phyloP scores from a whole-genome alignment of 1,284 basidiomycete species.

The Trichosporon asahii region DNA sequence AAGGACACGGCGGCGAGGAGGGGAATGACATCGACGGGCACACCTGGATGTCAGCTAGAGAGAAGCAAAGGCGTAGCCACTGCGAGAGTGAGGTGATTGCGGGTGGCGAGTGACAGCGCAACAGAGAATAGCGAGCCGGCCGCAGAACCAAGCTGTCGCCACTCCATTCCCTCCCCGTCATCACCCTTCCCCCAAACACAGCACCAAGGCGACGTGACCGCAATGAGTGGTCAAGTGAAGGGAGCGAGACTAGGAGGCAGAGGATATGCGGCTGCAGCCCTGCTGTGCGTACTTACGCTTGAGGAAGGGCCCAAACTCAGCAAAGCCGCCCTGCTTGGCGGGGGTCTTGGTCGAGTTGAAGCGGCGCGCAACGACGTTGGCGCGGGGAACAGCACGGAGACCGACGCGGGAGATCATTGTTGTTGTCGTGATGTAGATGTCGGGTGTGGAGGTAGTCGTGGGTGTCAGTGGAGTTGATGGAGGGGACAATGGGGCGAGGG shows the following conservation, averaged over 20 bases:
- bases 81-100: background rate
- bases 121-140: too few species aligned
- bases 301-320: background rate
- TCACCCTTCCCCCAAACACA: too few species aligned
- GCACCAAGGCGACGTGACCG: too few species aligned
- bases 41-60: background rate
- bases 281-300: background rate
- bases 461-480: background rate
- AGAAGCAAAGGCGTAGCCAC: background rate
- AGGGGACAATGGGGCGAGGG: background rate
- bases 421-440: background rate
- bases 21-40: background rate
- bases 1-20: constrained; percentile 4
- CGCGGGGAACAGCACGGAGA: background rate
- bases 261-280: background rate
- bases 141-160: too few species aligned
- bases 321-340: constrained; percentile 3
- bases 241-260: too few species aligned
- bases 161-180: too few species aligned
- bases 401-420: background rate
- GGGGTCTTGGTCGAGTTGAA: background rate
- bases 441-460: background rate
- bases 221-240: too few species aligned
- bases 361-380: background rate
- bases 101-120: background rate